Percentiles rank a stretch among this genome's conserved stretches.
These are phyloP conservation scores for Zoysia japonica DNA, from an alignment of 176 grass and related monocot genomes.

Conservation along the genomic window DNA sequence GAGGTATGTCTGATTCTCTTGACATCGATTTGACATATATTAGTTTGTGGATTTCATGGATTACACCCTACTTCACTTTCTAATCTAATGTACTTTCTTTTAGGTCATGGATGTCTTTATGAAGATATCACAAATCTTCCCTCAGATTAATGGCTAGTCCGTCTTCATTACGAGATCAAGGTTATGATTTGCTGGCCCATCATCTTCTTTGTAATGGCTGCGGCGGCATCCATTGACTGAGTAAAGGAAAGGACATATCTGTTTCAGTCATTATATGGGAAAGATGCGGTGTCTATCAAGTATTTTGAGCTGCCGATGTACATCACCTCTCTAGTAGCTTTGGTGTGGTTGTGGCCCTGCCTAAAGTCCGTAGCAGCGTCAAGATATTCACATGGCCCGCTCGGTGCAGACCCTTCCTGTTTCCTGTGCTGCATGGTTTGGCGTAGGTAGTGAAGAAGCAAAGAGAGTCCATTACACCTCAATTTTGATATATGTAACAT, in stretches of 20 bases:
- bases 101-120: conserved; percentile 98
- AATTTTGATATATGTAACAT: conserved; percentile 53
- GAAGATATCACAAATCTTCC: conserved; percentile 98
- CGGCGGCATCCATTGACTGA: conserved; percentile 25
- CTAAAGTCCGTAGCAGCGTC: background rate
- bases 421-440: conserved; percentile 23
- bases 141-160: conserved; percentile 73
- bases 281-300: conserved; percentile 10
- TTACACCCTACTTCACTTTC: background rate
- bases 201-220: conserved; percentile 22
- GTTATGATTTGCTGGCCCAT: conserved; percentile 50
- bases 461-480: conserved; percentile 22
- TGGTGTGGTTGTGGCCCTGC: conserved; percentile 18
- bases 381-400: background rate
- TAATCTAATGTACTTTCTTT: conserved; percentile 20
- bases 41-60: conserved; percentile 17
- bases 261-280: conserved; percentile 4
- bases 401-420: conserved; percentile 3
- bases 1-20: conserved; percentile 58
- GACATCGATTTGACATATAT: background rate
- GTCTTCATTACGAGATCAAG: conserved; percentile 11
- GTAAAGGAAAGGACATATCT: conserved; percentile 9
- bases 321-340: conserved; percentile 3
- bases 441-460: conserved; percentile 22
- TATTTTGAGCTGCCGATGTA: conserved; percentile 25